A percentile compares a stretch with the other conserved stretches of the same genome.
phyloP scores from a whole-genome alignment of 2,329 filamentous ascomycete species.

The Septoria linicola region DNA sequence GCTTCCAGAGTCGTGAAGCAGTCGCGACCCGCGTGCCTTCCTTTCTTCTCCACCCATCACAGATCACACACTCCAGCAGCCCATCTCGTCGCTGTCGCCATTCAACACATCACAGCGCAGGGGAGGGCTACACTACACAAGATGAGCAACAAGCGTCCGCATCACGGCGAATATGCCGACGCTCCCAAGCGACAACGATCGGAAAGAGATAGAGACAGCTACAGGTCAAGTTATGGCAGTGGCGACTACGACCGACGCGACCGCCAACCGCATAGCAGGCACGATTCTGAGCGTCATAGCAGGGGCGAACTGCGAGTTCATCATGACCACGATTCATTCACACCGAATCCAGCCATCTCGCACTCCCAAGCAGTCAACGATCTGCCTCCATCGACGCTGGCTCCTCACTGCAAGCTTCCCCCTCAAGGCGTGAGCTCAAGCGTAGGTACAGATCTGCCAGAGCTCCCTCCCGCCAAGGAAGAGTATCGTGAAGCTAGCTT shows the following conservation, averaged over 20 bases:
- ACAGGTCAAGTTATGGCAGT: background rate
- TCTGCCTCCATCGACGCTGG: conserved; percentile 22
- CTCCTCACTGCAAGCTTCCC: background rate
- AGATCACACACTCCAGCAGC: no score
- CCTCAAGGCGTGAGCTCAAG: conserved; percentile 15
- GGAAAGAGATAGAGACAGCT: conserved; percentile 7
- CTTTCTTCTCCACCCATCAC: conserved; percentile 1
- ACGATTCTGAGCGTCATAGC: background rate
- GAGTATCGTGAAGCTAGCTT: conserved; percentile 35
- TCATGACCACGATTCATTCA: background rate
- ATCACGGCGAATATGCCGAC: conserved; percentile 13
- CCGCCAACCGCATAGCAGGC: background rate
- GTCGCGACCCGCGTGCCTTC: background rate
- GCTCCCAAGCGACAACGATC: conserved; percentile 12
- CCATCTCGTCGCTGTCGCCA: conserved; percentile 38
- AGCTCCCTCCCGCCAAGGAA: conserved; percentile 31
- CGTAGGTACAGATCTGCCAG: conserved; percentile 26
- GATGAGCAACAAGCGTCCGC: conserved; percentile 27
- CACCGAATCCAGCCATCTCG: conserved; percentile 4
- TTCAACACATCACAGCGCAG: conserved; percentile 28
- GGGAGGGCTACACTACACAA: conserved; percentile 32
- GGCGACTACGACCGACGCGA: conserved; percentile 13
- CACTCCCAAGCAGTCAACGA: conserved; percentile 22
- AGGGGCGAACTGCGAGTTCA: background rate
- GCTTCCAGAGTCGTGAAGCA: background rate